Percentiles rank a stretch among this genome's conserved stretches.
Conservation (phyloP, 441 rosid species). For the Gossypium davidsonii region DNA sequence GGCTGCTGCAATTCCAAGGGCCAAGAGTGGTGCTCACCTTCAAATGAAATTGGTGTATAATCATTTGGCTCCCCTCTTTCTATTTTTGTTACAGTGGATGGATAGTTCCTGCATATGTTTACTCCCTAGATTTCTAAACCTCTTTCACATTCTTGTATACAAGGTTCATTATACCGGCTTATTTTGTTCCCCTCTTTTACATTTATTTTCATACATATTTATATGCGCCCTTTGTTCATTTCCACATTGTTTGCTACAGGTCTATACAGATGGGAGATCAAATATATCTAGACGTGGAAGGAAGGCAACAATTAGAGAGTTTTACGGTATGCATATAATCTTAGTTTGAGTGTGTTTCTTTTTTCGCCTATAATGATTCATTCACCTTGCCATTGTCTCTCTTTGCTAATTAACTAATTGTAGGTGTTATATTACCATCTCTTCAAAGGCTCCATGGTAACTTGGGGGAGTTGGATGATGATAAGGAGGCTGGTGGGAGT, state of each 20-base stretch:
- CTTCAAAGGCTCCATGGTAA: conserved; percentile 60
- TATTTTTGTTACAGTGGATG: conserved; percentile 75
- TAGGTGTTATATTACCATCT: conserved; percentile 86
- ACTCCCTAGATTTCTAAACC: conserved; percentile 73
- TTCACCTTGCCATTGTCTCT: neutral
- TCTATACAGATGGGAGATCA: conserved; percentile 52
- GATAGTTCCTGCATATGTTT: conserved; percentile 68
- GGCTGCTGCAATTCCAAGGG: conserved; percentile 82
- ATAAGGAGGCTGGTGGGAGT: conserved; percentile 27
- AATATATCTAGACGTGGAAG: conserved; percentile 55
- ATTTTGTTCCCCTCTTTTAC: neutral
- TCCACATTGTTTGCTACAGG: conserved; percentile 38
- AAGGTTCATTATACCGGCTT: conserved; percentile 41
- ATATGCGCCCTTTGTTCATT: conserved; percentile 20
- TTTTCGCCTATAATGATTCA: neutral
- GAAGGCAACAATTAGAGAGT: conserved; percentile 79
- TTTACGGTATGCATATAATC: conserved; percentile 52
- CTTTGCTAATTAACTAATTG: conserved; percentile 3
- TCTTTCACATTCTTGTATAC: conserved; percentile 74
- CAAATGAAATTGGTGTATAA: conserved; percentile 84
- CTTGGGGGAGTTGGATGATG: conserved; percentile 40
- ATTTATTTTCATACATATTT: neutral
- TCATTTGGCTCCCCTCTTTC: conserved; percentile 71
- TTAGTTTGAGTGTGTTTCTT: neutral
- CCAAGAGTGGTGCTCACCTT: conserved; percentile 57